Evolutionary conservation across 108 stramenopile genomes (phyloP).

Genomic region (Fistulifera solaris): DNA sequence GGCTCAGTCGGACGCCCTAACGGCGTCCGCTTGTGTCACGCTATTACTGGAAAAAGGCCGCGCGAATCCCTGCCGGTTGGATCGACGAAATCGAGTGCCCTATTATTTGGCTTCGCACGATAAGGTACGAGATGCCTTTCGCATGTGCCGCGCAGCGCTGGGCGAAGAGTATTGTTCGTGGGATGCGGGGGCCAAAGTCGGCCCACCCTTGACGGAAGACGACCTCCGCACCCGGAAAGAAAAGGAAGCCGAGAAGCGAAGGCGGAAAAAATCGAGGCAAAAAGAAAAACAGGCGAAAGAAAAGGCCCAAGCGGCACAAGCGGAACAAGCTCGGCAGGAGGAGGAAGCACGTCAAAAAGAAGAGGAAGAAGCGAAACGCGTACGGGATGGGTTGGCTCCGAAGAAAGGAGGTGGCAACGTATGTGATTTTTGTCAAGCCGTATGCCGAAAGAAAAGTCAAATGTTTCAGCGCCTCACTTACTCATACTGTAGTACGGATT

Average conservation of each 20-base stretch:
- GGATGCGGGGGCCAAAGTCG: conserved; percentile 64
- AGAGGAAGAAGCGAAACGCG: conserved; percentile 28
- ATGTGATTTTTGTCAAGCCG: conserved; percentile 75
- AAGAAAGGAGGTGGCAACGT: conserved; percentile 29
- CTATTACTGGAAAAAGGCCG: conserved; percentile 50
- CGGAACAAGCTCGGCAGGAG: conserved; percentile 21
- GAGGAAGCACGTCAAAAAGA: conserved; percentile 17
- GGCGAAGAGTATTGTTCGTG: conserved; percentile 73
- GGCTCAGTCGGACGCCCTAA: conserved; percentile 16
- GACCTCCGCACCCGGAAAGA: conserved; percentile 47
- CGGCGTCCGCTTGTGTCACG: conserved; percentile 25
- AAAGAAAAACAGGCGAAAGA: conserved; percentile 69
- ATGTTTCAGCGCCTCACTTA: conserved; percentile 78
- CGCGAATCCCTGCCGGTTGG: conserved; percentile 64
- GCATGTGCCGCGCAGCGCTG: conserved; percentile 50
- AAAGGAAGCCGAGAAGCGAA: conserved; percentile 78
- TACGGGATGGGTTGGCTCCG: conserved; percentile 30
- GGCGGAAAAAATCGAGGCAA: conserved; percentile 62
- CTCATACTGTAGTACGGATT: conserved; percentile 71
- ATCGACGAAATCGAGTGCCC: conserved; percentile 49
- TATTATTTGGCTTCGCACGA: conserved; percentile 65
- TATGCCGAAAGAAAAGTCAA: conserved; percentile 38
- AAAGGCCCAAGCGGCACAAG: conserved; percentile 7
- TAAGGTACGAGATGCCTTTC: conserved; percentile 72
- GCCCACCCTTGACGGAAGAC: conserved; percentile 48